A percentile compares a stretch with the other conserved stretches of the same genome.
phyloP scores from a whole-genome alignment of 129 eudicot species.

The Lonicera japonica region DNA sequence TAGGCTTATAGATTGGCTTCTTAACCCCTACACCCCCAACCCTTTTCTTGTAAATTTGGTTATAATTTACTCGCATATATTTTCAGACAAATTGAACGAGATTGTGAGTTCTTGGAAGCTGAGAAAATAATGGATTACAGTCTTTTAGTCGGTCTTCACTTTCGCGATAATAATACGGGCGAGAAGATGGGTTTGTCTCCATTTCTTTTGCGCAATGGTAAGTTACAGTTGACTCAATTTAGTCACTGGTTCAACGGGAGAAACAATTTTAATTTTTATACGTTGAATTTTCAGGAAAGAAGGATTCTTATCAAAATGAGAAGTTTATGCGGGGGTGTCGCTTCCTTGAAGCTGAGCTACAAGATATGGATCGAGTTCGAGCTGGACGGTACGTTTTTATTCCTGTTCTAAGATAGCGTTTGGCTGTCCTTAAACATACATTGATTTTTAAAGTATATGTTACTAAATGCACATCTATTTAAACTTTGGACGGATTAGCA shows the following conservation, averaged over 20 bases:
- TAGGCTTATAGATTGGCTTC: too few species aligned
- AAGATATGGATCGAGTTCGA: conserved; percentile 81
- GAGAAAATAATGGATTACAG: conserved; percentile 98
- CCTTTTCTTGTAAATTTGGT: too few species aligned
- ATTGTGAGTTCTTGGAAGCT: conserved; percentile 89
- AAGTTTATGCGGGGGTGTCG: conserved; percentile 95
- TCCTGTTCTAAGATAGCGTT: background rate
- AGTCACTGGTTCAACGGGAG: background rate
- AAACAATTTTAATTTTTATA: conserved; percentile 17
- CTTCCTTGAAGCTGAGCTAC: conserved; percentile 94
- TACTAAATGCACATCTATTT: conserved; percentile 10
- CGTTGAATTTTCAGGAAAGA: conserved; percentile 51
- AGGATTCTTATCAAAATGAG: conserved; percentile 78
- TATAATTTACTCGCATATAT: too few species aligned
- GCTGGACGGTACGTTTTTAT: conserved; percentile 65
- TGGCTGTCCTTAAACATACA: too few species aligned
- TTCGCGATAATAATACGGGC: conserved; percentile 75
- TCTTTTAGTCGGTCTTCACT: conserved; percentile 93
- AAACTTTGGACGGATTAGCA: too few species aligned
- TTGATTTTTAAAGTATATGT: too few species aligned
- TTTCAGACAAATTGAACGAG: conserved; percentile 80
- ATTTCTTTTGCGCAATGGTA: conserved; percentile 78
- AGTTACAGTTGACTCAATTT: background rate
- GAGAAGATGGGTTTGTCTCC: conserved; percentile 94
- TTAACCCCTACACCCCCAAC: too few species aligned